A percentile compares a stretch with the other conserved stretches of the same genome.
Conservation (phyloP, 306 rosid species). For the Abrus pulchellus region DNA sequence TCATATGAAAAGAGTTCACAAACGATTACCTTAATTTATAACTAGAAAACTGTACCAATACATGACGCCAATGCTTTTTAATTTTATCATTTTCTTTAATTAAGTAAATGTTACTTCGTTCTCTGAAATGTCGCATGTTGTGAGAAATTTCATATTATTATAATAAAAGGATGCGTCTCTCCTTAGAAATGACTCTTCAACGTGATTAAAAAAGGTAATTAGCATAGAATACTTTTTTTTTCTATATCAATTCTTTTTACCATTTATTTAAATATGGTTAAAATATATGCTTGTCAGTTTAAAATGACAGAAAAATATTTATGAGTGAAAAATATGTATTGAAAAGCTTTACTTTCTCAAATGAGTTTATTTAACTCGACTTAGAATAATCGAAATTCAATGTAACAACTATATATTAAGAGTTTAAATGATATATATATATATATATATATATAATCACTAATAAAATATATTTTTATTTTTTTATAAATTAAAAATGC, state of each 20-base stretch:
- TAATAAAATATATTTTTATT: no score
- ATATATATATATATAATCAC: no score
- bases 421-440: no score
- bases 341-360: no score
- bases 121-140: neutral
- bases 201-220: neutral
- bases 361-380: no score
- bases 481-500: no score
- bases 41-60: neutral
- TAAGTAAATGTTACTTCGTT: neutral
- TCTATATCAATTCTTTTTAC: no score
- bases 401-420: no score
- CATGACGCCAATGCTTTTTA: neutral
- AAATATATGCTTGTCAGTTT: no score
- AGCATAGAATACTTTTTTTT: neutral
- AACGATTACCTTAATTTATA: neutral
- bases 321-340: no score
- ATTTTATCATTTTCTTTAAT: neutral
- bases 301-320: no score
- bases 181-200: conserved; percentile 27
- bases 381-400: no score
- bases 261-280: neutral
- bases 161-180: neutral
- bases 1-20: conserved; percentile 3
- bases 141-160: neutral